Evolutionary conservation across 129 eudicot genomes (phyloP).

Genomic region (Saposhnikovia divaricata): DNA sequence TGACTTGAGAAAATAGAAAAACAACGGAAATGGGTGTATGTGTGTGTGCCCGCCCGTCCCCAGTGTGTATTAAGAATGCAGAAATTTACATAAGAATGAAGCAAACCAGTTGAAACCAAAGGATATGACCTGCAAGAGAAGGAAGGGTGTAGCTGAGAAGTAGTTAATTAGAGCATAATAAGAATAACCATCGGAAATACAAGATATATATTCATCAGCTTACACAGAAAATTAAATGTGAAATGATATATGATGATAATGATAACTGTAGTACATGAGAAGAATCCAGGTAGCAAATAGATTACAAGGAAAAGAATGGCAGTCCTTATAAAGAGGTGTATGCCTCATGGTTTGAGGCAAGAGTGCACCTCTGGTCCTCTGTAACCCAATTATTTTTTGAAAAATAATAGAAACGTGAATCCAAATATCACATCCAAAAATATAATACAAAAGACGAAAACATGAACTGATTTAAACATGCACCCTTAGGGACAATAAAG

Average conservation of each 20-base stretch:
- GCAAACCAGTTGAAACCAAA: too few relatives aligned
- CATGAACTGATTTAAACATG: too few relatives aligned
- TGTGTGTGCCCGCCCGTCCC: not conserved
- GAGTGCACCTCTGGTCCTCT: too few relatives aligned
- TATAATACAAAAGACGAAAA: too few relatives aligned
- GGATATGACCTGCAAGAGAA: constrained; percentile 93
- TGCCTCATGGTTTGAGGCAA: too few relatives aligned
- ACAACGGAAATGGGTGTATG: not conserved
- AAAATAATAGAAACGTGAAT: too few relatives aligned
- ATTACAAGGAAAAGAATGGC: not conserved
- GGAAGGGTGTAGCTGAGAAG: not conserved
- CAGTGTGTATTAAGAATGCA: not conserved
- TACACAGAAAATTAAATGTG: not conserved
- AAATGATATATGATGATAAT: not conserved
- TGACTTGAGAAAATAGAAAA: not conserved
- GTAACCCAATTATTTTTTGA: too few relatives aligned
- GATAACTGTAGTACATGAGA: not conserved
- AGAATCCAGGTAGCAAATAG: not conserved
- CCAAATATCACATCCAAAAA: too few relatives aligned
- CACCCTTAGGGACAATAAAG: too few relatives aligned
- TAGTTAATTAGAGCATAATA: not conserved
- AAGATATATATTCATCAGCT: not conserved
- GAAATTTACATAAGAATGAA: too few relatives aligned
- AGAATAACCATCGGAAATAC: not conserved
- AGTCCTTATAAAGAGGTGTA: not conserved